phyloP scores from a whole-genome alignment of 768 basidiomycete genomes.

The Rickenella mellea region DNA sequence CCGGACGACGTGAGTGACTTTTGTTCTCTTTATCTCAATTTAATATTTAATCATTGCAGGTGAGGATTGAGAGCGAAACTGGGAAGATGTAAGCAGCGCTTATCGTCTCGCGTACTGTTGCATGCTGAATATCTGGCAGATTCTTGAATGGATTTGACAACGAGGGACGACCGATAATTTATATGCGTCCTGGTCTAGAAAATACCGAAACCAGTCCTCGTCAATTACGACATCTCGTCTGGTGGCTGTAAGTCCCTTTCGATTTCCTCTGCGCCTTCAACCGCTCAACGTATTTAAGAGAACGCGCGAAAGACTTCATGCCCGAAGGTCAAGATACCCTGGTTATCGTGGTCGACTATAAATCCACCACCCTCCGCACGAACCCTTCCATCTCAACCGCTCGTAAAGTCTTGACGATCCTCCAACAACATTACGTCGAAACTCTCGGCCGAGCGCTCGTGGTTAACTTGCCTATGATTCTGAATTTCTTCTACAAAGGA shows the following conservation, averaged over 20 bases:
- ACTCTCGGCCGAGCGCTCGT: slow-evolving; percentile 80
- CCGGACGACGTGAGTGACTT: slow-evolving; percentile 53
- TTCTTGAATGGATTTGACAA: slow-evolving; percentile 79
- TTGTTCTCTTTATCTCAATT: not conserved
- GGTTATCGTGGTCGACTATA: slow-evolving; percentile 81
- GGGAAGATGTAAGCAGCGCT: slow-evolving; percentile 68
- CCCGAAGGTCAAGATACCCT: slow-evolving; percentile 77
- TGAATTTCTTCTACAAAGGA: slow-evolving; percentile 73
- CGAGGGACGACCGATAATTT: slow-evolving; percentile 80
- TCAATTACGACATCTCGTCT: slow-evolving; percentile 79
- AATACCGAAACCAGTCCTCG: slow-evolving; percentile 72
- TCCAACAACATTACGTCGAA: slow-evolving; percentile 86
- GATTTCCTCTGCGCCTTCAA: not conserved
- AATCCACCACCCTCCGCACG: slow-evolving; percentile 67
- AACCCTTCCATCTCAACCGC: slow-evolving; percentile 80
- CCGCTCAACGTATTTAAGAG: slow-evolving; percentile 30
- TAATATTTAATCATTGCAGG: slow-evolving; percentile 18
- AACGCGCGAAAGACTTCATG: slow-evolving; percentile 85
- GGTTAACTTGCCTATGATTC: slow-evolving; percentile 67
- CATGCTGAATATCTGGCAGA: slow-evolving; percentile 24
- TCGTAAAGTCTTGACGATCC: slow-evolving; percentile 67
- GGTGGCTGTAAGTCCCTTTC: slow-evolving; percentile 64
- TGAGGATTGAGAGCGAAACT: slow-evolving; percentile 70
- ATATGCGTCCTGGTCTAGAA: slow-evolving; percentile 82
- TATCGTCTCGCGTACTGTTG: not conserved